Evolutionary conservation across 208 protist genomes (phyloP).

Genomic region (Herpetomonas tarakana): DNA sequence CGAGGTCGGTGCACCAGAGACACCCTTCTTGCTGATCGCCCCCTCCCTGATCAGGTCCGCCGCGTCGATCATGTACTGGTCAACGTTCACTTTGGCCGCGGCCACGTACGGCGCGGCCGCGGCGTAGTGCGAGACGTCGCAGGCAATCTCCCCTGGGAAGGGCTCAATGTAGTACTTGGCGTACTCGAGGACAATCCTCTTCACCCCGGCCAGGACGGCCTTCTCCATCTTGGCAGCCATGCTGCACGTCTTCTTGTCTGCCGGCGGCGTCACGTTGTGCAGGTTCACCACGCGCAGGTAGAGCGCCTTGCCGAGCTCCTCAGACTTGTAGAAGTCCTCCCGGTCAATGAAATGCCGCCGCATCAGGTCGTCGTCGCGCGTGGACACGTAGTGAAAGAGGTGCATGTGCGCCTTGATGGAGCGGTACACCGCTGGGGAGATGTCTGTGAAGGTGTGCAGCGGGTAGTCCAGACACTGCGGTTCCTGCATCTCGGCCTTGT

Average conservation of each 20-base stretch:
- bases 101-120: slow-evolving; percentile 25
- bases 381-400: slow-evolving; percentile 34
- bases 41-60: slow-evolving; percentile 7
- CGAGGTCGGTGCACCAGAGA: slow-evolving; percentile 14
- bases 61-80: slow-evolving; percentile 26
- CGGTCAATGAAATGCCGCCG: slow-evolving; percentile 14
- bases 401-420: slow-evolving; percentile 35
- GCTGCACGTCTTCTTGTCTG: background rate
- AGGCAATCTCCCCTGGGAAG: slow-evolving; percentile 35
- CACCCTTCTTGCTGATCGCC: slow-evolving; percentile 18
- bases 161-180: slow-evolving; percentile 27
- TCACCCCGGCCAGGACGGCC: slow-evolving; percentile 13
- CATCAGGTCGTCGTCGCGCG: slow-evolving; percentile 14
- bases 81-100: slow-evolving; percentile 23
- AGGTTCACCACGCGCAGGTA: slow-evolving; percentile 49
- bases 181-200: slow-evolving; percentile 33
- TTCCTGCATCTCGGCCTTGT: slow-evolving; percentile 11
- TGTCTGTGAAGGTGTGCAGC: slow-evolving; percentile 44
- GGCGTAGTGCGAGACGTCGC: slow-evolving; percentile 56
- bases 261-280: background rate
- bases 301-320: slow-evolving; percentile 36
- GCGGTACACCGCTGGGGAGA: slow-evolving; percentile 36
- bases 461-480: slow-evolving; percentile 18
- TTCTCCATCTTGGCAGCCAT: slow-evolving; percentile 5
- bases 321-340: slow-evolving; percentile 20